Evolutionary conservation across 352 stramenopile species (phyloP), one percentile per base, ranked within the genome.

Genomic region (Phytophthora sansomeana): DNA sequence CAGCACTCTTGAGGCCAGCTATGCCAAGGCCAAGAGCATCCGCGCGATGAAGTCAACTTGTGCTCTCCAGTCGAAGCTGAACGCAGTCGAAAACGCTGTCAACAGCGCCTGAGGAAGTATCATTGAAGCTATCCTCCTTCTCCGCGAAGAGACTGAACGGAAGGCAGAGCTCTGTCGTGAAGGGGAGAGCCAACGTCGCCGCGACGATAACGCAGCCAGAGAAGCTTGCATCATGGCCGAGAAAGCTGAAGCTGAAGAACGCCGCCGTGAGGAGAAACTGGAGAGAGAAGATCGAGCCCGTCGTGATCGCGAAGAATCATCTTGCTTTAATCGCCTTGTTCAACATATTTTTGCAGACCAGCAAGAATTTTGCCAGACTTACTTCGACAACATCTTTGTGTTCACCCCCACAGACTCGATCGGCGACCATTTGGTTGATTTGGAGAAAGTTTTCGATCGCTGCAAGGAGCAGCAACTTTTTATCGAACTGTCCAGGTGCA

Each of bases 401-500:
- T 60, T 51, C 17, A 52, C 57, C 2, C 11, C 5, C 6, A 38
- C 26, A 1, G n/a, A 43, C 19, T 35, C 24, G 1, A 36, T 65
- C 6, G 38, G 58, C 6, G 47, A 65, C 0, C 36, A 58, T 30
- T 11, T 65, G 4, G 21, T 17, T 4, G 47, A 35, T 14, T 14
- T 58, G 6, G 36, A 58, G 9, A 35, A 52, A 16, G 42, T 62
- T 1, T 46, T 57, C 0, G 24, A 57, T 14, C 33, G 50, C 1
- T 63, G 43, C 29, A 44, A 44, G 21, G 43, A 16, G 7, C 17
- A 63, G 11, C 11, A 53, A 9, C 33, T 39, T 0, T 68, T 39
- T 14, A 21, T 62, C 5, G 63, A 68, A 4, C 26, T 63, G 8
- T 44, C 42, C 2, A 68, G 62, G 13, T 57, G 51, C 11, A 54